A percentile compares a stretch with the other conserved stretches of the same genome.
Conservation (phyloP, 2,329 filamentous ascomycete species). For the Paraphoma sp. region DNA sequence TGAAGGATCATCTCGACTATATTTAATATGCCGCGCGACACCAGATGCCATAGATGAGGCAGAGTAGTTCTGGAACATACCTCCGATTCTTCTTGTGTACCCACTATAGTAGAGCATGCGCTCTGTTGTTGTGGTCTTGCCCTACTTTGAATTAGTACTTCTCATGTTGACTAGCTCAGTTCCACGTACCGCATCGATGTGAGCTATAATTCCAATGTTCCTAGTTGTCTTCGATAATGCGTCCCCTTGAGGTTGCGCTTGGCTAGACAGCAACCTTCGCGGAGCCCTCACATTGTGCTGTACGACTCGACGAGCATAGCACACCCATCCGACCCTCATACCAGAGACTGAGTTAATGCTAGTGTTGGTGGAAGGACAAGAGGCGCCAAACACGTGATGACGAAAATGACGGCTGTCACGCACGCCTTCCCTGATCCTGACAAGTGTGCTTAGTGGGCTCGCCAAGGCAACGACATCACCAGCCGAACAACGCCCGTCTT, state of each 20-base stretch:
- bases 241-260: constrained; percentile 23
- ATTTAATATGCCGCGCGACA: not conserved
- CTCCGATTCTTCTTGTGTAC: constrained; percentile 82
- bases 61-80: constrained; percentile 42
- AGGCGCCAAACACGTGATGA: constrained; percentile 33
- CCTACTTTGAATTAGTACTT: constrained; percentile 52
- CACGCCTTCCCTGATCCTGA: constrained; percentile 35
- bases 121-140: constrained; percentile 98
- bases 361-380: constrained; percentile 9
- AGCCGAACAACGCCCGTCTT: constrained; percentile 25
- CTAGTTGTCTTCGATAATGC: constrained; percentile 73
- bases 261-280: constrained; percentile 39
- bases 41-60: not conserved
- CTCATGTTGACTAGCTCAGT: not conserved
- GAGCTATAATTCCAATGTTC: constrained; percentile 98
- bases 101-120: constrained; percentile 98
- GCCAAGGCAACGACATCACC: constrained; percentile 26
- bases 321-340: constrained; percentile 44
- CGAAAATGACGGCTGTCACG: constrained; percentile 18
- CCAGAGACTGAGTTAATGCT: constrained; percentile 25
- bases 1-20: too few relatives aligned
- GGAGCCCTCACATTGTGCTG: constrained; percentile 38
- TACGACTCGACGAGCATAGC: constrained; percentile 42
- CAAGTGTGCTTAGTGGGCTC: constrained; percentile 19
- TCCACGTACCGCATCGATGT: constrained; percentile 83